Percentiles rank a stretch among this genome's conserved stretches.
Conservation (phyloP, 768 basidiomycete species). For the Suillus subalutaceus region DNA sequence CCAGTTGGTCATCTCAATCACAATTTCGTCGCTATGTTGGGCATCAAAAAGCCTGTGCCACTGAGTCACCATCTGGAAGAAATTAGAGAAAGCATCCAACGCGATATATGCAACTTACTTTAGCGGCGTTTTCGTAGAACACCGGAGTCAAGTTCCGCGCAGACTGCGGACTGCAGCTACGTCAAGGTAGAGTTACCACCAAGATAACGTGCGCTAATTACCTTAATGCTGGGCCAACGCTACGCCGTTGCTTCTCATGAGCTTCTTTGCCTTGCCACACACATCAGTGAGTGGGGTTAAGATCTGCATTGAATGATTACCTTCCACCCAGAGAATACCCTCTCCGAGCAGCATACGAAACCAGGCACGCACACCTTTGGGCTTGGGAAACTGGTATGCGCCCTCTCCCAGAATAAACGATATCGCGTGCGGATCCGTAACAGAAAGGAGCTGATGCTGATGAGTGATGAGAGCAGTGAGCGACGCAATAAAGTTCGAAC, state of each 20-base stretch:
- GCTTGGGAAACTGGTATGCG: slow-evolving; percentile 63
- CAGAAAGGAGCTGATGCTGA: slow-evolving; percentile 60
- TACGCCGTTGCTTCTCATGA: slow-evolving; percentile 56
- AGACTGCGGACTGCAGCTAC: slow-evolving; percentile 46
- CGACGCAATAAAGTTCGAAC: slow-evolving; percentile 10
- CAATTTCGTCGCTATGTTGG: slow-evolving; percentile 39
- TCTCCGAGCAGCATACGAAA: slow-evolving; percentile 62
- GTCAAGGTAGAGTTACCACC: slow-evolving; percentile 3
- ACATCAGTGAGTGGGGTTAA: slow-evolving; percentile 10
- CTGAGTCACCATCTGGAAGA: slow-evolving; percentile 43
- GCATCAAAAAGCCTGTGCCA: slow-evolving; percentile 52
- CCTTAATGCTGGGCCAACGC: slow-evolving; percentile 62
- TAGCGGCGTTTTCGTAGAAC: slow-evolving; percentile 59
- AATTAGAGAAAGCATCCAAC: slow-evolving; percentile 10
- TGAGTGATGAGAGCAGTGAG: slow-evolving; percentile 26
- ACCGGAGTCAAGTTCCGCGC: slow-evolving; percentile 53
- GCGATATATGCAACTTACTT: slow-evolving; percentile 22
- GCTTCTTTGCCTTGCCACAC: slow-evolving; percentile 48
- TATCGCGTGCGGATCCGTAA: slow-evolving; percentile 57
- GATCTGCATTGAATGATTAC: slow-evolving; percentile 30
- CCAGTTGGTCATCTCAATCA: slow-evolving; percentile 61
- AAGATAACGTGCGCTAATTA: slow-evolving; percentile 24
- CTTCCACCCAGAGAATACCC: slow-evolving; percentile 71
- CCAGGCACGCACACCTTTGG: slow-evolving; percentile 64
- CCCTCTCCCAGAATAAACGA: slow-evolving; percentile 56